These are phyloP conservation scores for Quercus alba DNA, from an alignment of 306 rosid species.

Conservation along the genomic window DNA sequence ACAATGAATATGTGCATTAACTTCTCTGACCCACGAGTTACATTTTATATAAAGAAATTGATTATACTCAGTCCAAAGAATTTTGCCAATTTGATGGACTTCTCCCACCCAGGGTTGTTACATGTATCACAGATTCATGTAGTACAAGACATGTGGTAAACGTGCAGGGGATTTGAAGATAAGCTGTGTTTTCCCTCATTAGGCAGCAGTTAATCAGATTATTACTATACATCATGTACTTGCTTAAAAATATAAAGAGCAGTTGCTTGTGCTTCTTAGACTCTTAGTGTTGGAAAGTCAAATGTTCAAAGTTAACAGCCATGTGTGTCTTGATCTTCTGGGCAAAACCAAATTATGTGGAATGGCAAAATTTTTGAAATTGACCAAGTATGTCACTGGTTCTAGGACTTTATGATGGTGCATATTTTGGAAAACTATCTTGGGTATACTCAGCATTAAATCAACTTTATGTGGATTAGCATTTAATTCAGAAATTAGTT, in stretches of 20 bases:
- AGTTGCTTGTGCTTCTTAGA: neutral
- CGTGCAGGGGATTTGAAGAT: neutral
- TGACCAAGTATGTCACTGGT: neutral
- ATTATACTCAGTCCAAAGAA: neutral
- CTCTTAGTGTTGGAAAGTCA: neutral
- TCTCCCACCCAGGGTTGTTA: neutral
- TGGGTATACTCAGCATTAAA: neutral
- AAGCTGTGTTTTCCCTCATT: neutral
- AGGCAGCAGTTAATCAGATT: neutral
- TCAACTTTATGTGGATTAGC: neutral
- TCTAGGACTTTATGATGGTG: neutral
- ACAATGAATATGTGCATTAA: neutral
- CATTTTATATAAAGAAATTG: neutral
- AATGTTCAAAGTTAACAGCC: neutral
- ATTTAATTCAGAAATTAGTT: neutral
- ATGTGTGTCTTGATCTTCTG: neutral
- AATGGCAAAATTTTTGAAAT: neutral
- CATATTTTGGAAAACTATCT: neutral
- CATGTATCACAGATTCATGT: neutral
- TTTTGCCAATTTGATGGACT: neutral
- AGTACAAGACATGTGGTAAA: neutral
- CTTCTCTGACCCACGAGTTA: neutral
- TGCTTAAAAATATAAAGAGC: neutral
- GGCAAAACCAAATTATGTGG: neutral
- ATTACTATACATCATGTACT: neutral